Base-by-base conservation (phyloP, 1,284 basidiomycete species). In the Leucoagaricus sp. region DNA sequence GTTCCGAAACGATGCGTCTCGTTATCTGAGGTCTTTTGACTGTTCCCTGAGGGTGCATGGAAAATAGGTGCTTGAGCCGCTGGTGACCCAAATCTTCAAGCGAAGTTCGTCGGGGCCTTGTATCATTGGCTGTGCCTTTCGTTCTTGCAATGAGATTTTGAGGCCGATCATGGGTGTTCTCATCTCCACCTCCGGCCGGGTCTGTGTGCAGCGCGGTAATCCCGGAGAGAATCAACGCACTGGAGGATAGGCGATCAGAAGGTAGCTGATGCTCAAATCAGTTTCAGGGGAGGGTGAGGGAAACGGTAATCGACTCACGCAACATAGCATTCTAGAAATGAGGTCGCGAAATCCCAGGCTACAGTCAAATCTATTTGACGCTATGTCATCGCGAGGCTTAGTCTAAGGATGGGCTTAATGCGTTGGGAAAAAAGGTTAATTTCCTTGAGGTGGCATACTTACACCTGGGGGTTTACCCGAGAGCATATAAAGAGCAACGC, bases 401-500 rank as follows among this genome's bases (percentile, higher is more conserved):
- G n/a, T n/a, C n/a, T n/a, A n/a, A n/a, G n/a, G n/a, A n/a, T n/a
- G n/a, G n/a, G n/a, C n/a, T n/a, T n/a, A n/a, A n/a, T n/a, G n/a
- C n/a, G n/a, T n/a, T n/a, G n/a, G n/a, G n/a, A n/a, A n/a, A n/a
- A n/a, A n/a, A n/a, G n/a, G n/a, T n/a, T n/a, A n/a, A n/a, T n/a
- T n/a, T n/a, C n/a, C n/a, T n/a, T n/a, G n/a, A n/a, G n/a, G n/a
- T n/a, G n/a, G n/a, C n/a, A n/a, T n/a, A 52, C 46, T 48, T 4
- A 59, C 40, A 12, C 21, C 19, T 10, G 45, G 41, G 9, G 33
- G 36, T 47, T 57, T 21, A 4, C 23, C 47, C 26, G 42, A 25
- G 38, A 72, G 49, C 36, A 68, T 70, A 12, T 64, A 58, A 34
- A 70, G 57, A 15, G 72, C 59, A 2, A 75, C 63, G 56, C 75